Evolutionary conservation across 139 green algal genomes (phyloP).

Genomic region (Micromonas commoda): DNA sequence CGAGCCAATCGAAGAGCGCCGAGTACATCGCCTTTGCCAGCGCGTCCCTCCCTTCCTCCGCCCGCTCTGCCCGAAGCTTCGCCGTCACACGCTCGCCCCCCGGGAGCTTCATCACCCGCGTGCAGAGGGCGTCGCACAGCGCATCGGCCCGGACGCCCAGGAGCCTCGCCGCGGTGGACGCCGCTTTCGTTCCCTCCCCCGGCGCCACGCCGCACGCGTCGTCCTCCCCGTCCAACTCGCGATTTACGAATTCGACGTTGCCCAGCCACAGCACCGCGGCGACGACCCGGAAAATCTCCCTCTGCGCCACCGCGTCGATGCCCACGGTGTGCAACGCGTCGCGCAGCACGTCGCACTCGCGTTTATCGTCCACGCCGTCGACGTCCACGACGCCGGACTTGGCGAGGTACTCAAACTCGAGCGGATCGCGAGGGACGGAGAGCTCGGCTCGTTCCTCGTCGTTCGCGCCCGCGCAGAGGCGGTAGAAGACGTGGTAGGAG

Average conservation of each 20-base stretch:
- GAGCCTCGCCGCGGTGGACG: slow-evolving; percentile 21
- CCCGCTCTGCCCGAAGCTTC: slow-evolving; percentile 52
- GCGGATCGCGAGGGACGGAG: neutral
- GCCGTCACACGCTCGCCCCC: slow-evolving; percentile 65
- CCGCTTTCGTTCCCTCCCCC: slow-evolving; percentile 2
- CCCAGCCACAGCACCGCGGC: slow-evolving; percentile 47
- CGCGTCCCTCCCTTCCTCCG: slow-evolving; percentile 51
- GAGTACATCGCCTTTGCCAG: slow-evolving; percentile 54
- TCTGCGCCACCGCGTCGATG: slow-evolving; percentile 11
- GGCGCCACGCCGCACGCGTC: neutral
- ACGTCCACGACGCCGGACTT: slow-evolving; percentile 73
- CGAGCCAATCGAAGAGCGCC: slow-evolving; percentile 57
- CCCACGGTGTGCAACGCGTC: slow-evolving; percentile 24
- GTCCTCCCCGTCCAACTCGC: neutral
- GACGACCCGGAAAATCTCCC: slow-evolving; percentile 40
- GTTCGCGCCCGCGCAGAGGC: slow-evolving; percentile 74
- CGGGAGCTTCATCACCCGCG: slow-evolving; percentile 48
- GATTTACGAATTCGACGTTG: slow-evolving; percentile 27
- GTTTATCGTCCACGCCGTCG: slow-evolving; percentile 56
- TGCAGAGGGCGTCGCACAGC: slow-evolving; percentile 25
- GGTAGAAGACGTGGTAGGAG: slow-evolving; percentile 42
- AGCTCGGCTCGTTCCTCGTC: slow-evolving; percentile 17
- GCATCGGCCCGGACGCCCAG: slow-evolving; percentile 23
- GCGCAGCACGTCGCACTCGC: slow-evolving; percentile 30
- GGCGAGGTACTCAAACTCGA: slow-evolving; percentile 75